These are phyloP conservation scores for Guyanaporus albipodus DNA, from an alignment of 768 basidiomycete genomes.

Conservation along the genomic window DNA sequence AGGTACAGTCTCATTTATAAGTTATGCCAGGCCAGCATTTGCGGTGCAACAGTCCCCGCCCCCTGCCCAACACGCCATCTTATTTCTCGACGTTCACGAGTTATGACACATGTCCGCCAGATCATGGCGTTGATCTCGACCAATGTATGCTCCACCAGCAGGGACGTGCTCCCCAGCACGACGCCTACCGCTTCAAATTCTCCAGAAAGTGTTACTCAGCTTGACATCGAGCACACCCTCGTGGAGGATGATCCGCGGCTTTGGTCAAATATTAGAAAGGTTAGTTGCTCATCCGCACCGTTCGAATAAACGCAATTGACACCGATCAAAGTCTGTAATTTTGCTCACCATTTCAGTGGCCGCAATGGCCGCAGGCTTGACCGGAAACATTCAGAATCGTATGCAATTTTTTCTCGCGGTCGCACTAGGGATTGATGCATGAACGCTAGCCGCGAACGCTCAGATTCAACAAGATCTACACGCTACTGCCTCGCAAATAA, in stretches of 20 bases:
- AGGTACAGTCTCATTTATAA: too few relatives aligned
- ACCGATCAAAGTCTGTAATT: conserved; percentile 11
- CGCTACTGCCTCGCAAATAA: conserved; percentile 59
- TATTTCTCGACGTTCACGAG: background rate
- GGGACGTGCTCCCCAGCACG: too few relatives aligned
- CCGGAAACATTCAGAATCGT: conserved; percentile 31
- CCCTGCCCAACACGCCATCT: too few relatives aligned
- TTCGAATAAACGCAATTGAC: background rate
- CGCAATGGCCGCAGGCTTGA: conserved; percentile 28
- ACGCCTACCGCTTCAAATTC: background rate
- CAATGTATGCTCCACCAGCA: too few relatives aligned
- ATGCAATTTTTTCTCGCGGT: background rate
- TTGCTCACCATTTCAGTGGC: conserved; percentile 26
- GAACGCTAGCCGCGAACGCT: conserved; percentile 56
- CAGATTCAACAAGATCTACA: conserved; percentile 60
- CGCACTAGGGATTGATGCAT: background rate
- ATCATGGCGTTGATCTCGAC: background rate
- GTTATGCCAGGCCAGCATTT: too few relatives aligned
- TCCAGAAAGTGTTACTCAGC: conserved; percentile 2
- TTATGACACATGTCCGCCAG: conserved; percentile 6
- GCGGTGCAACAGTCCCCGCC: background rate
- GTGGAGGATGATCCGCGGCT: conserved; percentile 61
- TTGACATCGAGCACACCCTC: conserved; percentile 37
- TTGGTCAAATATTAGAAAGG: conserved; percentile 60
- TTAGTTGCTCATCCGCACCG: conserved; percentile 14